Evolutionary conservation across 306 rosid genomes (phyloP).

Genomic region (Gleditsia sinensis): DNA sequence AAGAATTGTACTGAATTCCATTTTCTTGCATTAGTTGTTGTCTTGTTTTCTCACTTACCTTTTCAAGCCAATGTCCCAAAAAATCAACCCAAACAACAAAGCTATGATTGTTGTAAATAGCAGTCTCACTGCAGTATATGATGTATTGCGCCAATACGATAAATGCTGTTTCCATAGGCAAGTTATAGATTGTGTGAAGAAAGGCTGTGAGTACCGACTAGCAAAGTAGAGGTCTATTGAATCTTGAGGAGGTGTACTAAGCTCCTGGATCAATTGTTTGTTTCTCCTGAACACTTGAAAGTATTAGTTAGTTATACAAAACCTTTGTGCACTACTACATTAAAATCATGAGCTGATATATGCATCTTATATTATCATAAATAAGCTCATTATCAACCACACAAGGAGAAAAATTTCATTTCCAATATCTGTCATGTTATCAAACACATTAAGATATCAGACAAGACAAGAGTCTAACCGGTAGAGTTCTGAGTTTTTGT

Average conservation of each 20-base stretch:
- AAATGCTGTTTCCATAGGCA: constrained; percentile 56
- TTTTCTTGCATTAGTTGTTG: background rate
- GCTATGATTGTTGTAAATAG: constrained; percentile 49
- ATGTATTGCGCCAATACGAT: constrained; percentile 52
- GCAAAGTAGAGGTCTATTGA: constrained; percentile 44
- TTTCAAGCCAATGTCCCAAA: constrained; percentile 51
- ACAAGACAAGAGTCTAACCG: constrained; percentile 33
- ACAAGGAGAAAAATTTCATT: background rate
- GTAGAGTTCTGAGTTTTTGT: constrained; percentile 46
- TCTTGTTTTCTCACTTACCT: constrained; percentile 32
- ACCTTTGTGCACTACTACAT: background rate
- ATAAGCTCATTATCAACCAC: no score
- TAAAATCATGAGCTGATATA: background rate
- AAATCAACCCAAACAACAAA: constrained; percentile 43
- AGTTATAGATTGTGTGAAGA: constrained; percentile 40
- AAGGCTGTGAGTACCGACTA: constrained; percentile 38
- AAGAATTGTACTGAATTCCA: background rate
- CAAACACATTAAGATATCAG: background rate
- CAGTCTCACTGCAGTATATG: constrained; percentile 52
- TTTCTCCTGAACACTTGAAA: constrained; percentile 43
- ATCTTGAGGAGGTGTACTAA: constrained; percentile 36
- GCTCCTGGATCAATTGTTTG: constrained; percentile 45
- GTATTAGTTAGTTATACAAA: constrained; percentile 6
- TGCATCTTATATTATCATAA: background rate
- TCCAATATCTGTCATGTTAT: no score